Evolutionary conservation across 441 rosid species (phyloP).

Genomic region (Capsella rubella): DNA sequence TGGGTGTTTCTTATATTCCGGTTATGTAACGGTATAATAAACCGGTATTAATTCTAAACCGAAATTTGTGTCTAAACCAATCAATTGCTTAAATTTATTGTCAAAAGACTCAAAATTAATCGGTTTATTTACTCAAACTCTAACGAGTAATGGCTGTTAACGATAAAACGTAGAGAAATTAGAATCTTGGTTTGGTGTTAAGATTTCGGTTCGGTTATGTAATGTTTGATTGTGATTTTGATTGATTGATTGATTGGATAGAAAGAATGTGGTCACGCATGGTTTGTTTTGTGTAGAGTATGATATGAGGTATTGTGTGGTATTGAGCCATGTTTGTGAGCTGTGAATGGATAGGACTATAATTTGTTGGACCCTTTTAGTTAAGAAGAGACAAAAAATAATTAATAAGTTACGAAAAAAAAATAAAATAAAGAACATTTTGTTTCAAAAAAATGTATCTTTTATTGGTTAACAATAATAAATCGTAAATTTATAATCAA

Average conservation of each 20-base stretch:
- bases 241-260: conserved; percentile 34
- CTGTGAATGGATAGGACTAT: conserved; percentile 32
- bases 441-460: no score
- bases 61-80: neutral
- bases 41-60: neutral
- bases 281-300: conserved; percentile 19
- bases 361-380: conserved; percentile 19
- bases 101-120: neutral
- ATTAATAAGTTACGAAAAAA: no score
- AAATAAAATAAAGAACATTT: no score
- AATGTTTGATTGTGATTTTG: conserved; percentile 4
- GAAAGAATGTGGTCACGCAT: conserved; percentile 33
- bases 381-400: neutral
- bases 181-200: conserved; percentile 8
- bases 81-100: neutral
- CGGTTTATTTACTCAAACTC: neutral
- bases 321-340: conserved; percentile 21
- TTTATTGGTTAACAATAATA: no score
- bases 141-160: no score
- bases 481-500: no score
- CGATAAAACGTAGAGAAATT: neutral
- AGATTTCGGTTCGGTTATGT: conserved; percentile 26
- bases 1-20: conserved; percentile 9
- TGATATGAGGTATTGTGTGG: conserved; percentile 33
- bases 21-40: conserved; percentile 13